phyloP scores from a whole-genome alignment of 306 rosid genomes.

The Mimosa bimucronata region DNA sequence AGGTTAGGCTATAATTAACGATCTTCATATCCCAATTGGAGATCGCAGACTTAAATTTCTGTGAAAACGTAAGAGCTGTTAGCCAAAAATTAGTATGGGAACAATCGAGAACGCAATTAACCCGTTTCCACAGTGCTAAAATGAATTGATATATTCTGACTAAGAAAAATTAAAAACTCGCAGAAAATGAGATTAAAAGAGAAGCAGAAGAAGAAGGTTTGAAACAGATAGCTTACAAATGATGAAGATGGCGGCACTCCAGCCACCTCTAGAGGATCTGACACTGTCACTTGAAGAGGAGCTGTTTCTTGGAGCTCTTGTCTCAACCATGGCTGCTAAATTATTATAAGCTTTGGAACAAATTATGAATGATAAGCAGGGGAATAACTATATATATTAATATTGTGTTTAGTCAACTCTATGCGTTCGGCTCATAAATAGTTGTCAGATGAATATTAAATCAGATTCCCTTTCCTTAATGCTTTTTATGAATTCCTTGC shows the following conservation, averaged over 20 bases:
- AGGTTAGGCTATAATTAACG: no score
- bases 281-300: background rate
- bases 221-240: constrained; percentile 41
- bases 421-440: background rate
- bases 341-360: background rate
- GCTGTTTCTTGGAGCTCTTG: background rate
- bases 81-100: background rate
- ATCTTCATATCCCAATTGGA: no score
- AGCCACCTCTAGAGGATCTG: constrained; percentile 46
- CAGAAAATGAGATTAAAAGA: no score
- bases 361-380: background rate
- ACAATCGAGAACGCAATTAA: background rate
- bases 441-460: background rate
- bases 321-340: background rate
- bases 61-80: background rate
- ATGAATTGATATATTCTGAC: background rate
- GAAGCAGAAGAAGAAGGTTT: no score
- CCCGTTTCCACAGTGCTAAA: background rate
- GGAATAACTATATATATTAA: no score
- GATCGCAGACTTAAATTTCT: no score
- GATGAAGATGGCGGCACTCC: constrained; percentile 66
- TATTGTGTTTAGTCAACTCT: background rate
- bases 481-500: background rate
- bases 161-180: background rate
- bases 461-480: background rate